Conservation (phyloP, 2,329 filamentous ascomycete genomes). For the Botrytis elliptica region DNA sequence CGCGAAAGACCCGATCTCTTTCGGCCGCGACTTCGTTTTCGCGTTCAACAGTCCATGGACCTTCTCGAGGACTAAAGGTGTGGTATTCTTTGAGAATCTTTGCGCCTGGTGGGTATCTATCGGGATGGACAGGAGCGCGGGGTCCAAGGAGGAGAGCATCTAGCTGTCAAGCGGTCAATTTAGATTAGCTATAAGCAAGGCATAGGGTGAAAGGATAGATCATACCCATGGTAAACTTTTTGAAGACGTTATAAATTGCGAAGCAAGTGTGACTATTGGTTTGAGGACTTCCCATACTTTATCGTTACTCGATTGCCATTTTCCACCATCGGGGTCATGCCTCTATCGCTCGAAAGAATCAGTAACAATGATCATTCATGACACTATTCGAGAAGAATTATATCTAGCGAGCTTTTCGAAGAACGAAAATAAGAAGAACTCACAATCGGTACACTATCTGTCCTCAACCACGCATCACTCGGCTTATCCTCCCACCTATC, state of each 20-base stretch:
- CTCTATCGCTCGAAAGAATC: not conserved
- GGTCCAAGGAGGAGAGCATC: slow-evolving; percentile 9
- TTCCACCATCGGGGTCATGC: not conserved
- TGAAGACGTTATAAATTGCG: not conserved
- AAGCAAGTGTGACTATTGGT: slow-evolving; percentile 2
- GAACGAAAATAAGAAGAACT: not conserved
- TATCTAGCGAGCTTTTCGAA: no score
- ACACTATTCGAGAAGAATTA: not conserved
- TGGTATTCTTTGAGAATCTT: not conserved
- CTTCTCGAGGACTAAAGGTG: not conserved
- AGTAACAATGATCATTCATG: not conserved
- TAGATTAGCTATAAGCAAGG: not conserved
- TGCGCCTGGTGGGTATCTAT: not conserved
- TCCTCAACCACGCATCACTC: slow-evolving; percentile 6
- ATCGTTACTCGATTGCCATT: slow-evolving; percentile 13
- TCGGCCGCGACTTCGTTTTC: not conserved
- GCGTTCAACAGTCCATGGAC: not conserved
- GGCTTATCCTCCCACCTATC: slow-evolving; percentile 4
- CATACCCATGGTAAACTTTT: slow-evolving; percentile 10
- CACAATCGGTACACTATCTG: slow-evolving; percentile 7
- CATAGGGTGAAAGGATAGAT: not conserved
- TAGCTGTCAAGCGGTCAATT: not conserved
- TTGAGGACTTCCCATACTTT: not conserved
- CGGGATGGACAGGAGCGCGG: not conserved
- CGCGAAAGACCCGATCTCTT: not conserved